These are phyloP conservation scores for Trichoderma asperellum DNA, from an alignment of 2,329 filamentous ascomycete genomes.

Conservation along the genomic window DNA sequence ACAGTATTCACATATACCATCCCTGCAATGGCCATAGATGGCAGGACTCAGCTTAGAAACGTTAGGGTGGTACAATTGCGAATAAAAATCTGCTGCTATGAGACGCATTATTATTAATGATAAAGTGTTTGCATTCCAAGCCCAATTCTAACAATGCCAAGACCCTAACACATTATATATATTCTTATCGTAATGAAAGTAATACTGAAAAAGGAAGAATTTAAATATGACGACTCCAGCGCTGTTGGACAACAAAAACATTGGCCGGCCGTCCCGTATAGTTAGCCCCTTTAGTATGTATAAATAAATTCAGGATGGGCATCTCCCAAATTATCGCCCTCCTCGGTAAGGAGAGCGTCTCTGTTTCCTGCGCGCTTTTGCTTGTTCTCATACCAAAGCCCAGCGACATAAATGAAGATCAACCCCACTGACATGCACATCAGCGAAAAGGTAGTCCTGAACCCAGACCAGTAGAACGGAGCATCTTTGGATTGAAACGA, in stretches of 20 bases:
- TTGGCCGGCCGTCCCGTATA: neutral
- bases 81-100: neutral
- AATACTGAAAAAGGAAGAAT: neutral
- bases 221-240: neutral
- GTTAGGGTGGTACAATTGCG: neutral
- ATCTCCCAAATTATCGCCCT: conserved; percentile 23
- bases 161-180: neutral
- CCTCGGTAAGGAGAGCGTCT: neutral
- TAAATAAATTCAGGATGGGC: conserved; percentile 20
- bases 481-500: conserved; percentile 11
- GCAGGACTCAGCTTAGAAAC: neutral
- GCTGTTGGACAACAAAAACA: neutral
- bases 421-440: conserved; percentile 16
- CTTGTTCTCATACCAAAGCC: conserved; percentile 19
- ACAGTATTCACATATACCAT: neutral
- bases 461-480: conserved; percentile 20
- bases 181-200: neutral
- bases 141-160: neutral
- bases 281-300: neutral
- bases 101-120: neutral
- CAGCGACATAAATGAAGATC: conserved; percentile 12
- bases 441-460: conserved; percentile 17
- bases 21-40: neutral
- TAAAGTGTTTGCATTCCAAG: neutral
- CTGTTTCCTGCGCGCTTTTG: conserved; percentile 13